Conservation (phyloP, 2,329 filamentous ascomycete genomes). For the Phyllosticta ampelicida region DNA sequence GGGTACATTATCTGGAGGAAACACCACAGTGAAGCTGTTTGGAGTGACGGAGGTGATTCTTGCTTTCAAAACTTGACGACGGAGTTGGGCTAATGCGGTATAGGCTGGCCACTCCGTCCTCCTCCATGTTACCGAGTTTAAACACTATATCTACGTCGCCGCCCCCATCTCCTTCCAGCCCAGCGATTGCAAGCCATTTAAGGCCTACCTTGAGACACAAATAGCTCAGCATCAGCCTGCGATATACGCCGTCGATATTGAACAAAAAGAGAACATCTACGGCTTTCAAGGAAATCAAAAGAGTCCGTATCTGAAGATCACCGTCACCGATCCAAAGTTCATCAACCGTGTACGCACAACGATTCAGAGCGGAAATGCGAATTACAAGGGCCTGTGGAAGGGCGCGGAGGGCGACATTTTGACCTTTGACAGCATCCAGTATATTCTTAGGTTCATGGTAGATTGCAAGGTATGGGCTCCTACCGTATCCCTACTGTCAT, state of each 20-base stretch:
- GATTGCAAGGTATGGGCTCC: constrained; percentile 60
- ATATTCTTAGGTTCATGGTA: constrained; percentile 94
- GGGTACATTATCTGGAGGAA: constrained; percentile 67
- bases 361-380: constrained; percentile 66
- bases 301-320: constrained; percentile 87
- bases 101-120: constrained; percentile 77
- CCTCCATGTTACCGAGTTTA: constrained; percentile 89
- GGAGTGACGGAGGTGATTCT: constrained; percentile 68
- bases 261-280: constrained; percentile 82
- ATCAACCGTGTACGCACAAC: constrained; percentile 64
- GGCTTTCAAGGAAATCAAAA: constrained; percentile 90
- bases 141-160: constrained; percentile 89
- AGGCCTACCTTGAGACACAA: constrained; percentile 67
- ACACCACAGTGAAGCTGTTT: constrained; percentile 77
- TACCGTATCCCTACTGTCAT: background rate
- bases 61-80: constrained; percentile 8
- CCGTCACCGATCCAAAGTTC: constrained; percentile 77
- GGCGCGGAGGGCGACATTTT: constrained; percentile 56
- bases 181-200: constrained; percentile 68
- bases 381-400: constrained; percentile 88
- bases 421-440: constrained; percentile 94
- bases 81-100: constrained; percentile 25
- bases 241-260: constrained; percentile 72
- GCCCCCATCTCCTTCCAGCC: constrained; percentile 74
- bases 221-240: constrained; percentile 61